Evolutionary conservation across 176 grass and related monocot species (phyloP).

Genomic region (Eleusine indica): DNA sequence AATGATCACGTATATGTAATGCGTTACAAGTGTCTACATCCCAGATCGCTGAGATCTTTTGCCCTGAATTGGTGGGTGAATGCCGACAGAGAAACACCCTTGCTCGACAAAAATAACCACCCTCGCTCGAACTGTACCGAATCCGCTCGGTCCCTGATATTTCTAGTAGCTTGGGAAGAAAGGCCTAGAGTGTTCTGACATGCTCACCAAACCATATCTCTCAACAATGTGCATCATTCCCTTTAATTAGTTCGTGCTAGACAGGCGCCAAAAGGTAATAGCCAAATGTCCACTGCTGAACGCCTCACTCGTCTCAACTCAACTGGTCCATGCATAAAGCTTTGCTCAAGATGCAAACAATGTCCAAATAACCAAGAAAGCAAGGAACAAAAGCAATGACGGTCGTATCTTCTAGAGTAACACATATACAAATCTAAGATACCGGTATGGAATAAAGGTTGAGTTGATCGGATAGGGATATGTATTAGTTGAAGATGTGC

Average conservation of each 20-base stretch:
- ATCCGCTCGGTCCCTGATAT: not conserved
- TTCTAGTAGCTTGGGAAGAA: not conserved
- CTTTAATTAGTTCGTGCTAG: not conserved
- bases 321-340: not conserved
- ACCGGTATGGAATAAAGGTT: slow-evolving; percentile 11
- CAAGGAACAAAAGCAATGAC: not conserved
- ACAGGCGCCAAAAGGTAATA: not conserved
- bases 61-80: not conserved
- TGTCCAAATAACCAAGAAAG: not conserved
- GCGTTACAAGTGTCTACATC: not conserved
- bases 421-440: not conserved
- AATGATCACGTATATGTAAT: not conserved
- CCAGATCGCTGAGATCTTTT: not conserved
- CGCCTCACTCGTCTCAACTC: not conserved
- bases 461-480: not conserved
- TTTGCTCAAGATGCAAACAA: slow-evolving; percentile 5
- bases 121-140: not conserved
- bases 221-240: not conserved
- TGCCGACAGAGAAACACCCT: not conserved
- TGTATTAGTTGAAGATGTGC: not conserved
- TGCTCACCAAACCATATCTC: not conserved
- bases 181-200: slow-evolving; percentile 22
- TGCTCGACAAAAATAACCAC: not conserved
- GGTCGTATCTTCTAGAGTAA: not conserved
- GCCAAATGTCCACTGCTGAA: not conserved